Base-by-base conservation (phyloP, 139 green algal species). In the Pseudopediastrum boryanum region DNA sequence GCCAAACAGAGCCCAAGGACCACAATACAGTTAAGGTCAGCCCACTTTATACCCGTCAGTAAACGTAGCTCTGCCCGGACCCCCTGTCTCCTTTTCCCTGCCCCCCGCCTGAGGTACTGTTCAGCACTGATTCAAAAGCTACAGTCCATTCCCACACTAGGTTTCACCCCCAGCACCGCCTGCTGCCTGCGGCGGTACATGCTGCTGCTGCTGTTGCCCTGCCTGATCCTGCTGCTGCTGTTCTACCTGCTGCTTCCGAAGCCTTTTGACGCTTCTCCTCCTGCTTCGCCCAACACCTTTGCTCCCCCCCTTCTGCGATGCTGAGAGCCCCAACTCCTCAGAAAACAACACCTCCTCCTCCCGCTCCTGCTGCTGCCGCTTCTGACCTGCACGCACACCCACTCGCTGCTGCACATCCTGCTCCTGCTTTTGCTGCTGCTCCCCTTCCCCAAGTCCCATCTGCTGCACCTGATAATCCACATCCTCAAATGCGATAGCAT, bases 401-500 rank as follows among this genome's bases (percentile, higher is more conserved):
- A 8, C 64, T 56, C 39, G 39, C 64, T 50, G 35, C 64, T 50
- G 35, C 64, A 51, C 36, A 9, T 74, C 43, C 66, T 58, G 39
- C 64, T 42, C 10, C 25, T 61, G 7, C 67, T 61, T 44, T 46
- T 75, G 67, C 67, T 63, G 44, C 27, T 63, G 69, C 50, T 16
- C 46, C 13, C 46, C 13, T 16, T 12, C 46, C 16, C 46, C 46
- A 16, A 12, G 46, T 56, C 59, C 50, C 69, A 66, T 36, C 31
- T 38, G 6, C 4, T 78, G 44, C 10, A 39, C 71, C 61, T 36
- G 35, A 36, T 67, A 56, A 23, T 74, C 31, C 38, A 54, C 2
- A 35, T 64, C 74, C 54, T 27, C 54, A 25, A 25, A 64, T 6
- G 54, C n/a, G 5, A 64, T 8, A 25, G 54, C 7, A 13, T 64